Evolutionary conservation across 2,329 filamentous ascomycete genomes (phyloP).

Genomic region (Apiospora aurea): DNA sequence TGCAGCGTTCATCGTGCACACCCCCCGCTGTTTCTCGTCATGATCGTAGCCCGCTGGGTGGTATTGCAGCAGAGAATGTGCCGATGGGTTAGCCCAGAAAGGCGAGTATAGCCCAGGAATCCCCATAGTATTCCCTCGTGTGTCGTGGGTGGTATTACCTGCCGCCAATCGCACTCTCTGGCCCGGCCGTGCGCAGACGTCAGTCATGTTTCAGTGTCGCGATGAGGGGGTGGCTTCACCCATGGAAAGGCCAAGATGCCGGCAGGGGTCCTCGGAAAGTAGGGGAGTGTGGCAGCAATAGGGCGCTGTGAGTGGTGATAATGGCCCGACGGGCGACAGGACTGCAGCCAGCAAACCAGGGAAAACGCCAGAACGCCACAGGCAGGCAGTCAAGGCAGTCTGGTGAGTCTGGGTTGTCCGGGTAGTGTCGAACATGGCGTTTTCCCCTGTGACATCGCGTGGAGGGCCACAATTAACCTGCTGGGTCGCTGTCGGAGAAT

Average conservation of each 20-base stretch:
- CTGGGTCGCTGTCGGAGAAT: not conserved
- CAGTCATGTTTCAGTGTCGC: constrained; percentile 6
- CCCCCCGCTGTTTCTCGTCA: constrained; percentile 18
- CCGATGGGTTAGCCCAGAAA: not conserved
- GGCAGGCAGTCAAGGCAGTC: no score
- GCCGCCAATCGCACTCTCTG: not conserved
- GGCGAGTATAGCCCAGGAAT: not conserved
- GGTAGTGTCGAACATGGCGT: not conserved
- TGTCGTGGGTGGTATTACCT: not conserved
- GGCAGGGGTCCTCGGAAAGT: no score
- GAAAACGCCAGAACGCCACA: not conserved
- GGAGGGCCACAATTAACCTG: not conserved
- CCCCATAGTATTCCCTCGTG: not conserved
- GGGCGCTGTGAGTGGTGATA: not conserved
- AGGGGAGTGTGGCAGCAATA: no score
- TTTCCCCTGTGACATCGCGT: constrained; percentile 12
- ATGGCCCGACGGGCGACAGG: not conserved
- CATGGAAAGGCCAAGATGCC: not conserved
- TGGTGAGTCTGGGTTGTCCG: no score
- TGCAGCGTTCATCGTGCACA: not conserved
- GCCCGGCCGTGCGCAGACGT: constrained; percentile 7
- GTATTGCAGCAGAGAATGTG: not conserved
- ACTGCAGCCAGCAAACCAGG: not conserved
- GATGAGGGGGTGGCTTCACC: constrained; percentile 17
- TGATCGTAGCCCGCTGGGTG: not conserved